These are phyloP conservation scores for Sugiyamaella valdiviana DNA, from an alignment of 805 yeast species.

Conservation along the genomic window DNA sequence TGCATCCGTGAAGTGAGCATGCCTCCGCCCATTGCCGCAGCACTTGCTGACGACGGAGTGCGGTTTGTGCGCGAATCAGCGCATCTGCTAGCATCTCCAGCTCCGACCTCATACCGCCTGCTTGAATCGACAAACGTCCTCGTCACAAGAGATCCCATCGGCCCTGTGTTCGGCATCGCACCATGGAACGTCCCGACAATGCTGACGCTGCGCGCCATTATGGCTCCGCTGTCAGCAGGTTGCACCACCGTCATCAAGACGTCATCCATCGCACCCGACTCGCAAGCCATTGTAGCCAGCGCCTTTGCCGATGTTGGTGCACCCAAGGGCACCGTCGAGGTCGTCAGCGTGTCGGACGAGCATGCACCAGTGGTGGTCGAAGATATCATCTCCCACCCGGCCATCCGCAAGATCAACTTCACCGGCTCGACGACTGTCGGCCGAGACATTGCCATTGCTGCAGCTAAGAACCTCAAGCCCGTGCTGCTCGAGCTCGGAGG, in stretches of 20 bases:
- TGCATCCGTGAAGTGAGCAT: constrained; percentile 41
- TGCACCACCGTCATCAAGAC: constrained; percentile 74
- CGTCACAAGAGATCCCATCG: constrained; percentile 73
- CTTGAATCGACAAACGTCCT: constrained; percentile 57
- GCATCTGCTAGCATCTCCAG: constrained; percentile 64
- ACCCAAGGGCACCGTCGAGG: constrained; percentile 75
- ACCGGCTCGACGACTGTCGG: constrained; percentile 85
- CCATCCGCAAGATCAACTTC: constrained; percentile 72
- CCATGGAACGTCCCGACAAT: constrained; percentile 87
- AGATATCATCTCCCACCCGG: constrained; percentile 62
- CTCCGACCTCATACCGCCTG: constrained; percentile 36
- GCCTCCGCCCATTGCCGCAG: constrained; percentile 58
- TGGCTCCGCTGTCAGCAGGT: constrained; percentile 80
- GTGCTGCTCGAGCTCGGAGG: constrained; percentile 84
- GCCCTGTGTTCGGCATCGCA: constrained; percentile 80
- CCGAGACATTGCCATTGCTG: constrained; percentile 59
- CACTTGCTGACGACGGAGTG: constrained; percentile 66
- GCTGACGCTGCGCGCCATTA: constrained; percentile 79
- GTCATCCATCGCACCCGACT: constrained; percentile 73
- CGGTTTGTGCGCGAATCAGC: constrained; percentile 67
- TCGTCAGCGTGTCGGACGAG: constrained; percentile 34
- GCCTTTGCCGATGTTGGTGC: constrained; percentile 68
- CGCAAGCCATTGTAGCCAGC: constrained; percentile 60
- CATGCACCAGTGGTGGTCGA: constrained; percentile 55
- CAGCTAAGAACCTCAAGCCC: constrained; percentile 68